Base-by-base conservation (phyloP, 2,329 filamentous ascomycete genomes). In the Cladophialophora yegresii region DNA sequence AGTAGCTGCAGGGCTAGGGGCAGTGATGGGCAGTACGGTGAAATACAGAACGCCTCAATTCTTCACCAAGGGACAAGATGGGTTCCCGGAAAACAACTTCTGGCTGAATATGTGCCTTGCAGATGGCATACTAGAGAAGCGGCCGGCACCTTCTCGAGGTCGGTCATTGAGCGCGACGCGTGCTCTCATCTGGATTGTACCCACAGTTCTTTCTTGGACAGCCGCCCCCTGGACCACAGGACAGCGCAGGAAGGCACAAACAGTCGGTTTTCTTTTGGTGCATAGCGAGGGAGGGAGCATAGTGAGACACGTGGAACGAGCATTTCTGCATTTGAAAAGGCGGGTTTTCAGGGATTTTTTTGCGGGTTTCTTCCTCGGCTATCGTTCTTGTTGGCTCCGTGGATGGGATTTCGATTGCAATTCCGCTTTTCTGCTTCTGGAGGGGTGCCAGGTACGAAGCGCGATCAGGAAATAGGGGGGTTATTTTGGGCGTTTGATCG, bases 171-270 rank as follows among this genome's bases (percentile, higher is more conserved):
- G 45, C 61, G 50, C 26, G 60, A 36, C 36, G 49, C 40, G 30
- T 40, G 16, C 49, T 54, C 30, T 54, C 54, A 32, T 22, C 50
- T 28, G 59, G 40, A 33, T 61, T 62, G 45, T 53, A 58, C 20
- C 22, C 57, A n/a, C 61, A 32, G 23, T 56, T 59, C 62, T 60
- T 51, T 16, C 22, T 43, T n/a, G 54, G 33, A 30, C 28, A 32
- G 32, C 61, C 28, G 56, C 55, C 60, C 49, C 54, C 45, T 65
- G 66, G 66, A 67, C 36, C 59, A 67, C 66, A 67, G 66, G 54
- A 67, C 66, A 65, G 66, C 57, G 54, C 66, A 67, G 50, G 61
- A 57, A 67, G 22, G 51, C 56, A 58, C 62, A 61, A 53, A 63
- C 66, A 63, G 50, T 64, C 60, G 60, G 33, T 33, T 54, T 22